Evolutionary conservation across 2,329 filamentous ascomycete genomes (phyloP), one percentile per base, ranked within the genome.

Genomic region (Scedosporium minutisporum): DNA sequence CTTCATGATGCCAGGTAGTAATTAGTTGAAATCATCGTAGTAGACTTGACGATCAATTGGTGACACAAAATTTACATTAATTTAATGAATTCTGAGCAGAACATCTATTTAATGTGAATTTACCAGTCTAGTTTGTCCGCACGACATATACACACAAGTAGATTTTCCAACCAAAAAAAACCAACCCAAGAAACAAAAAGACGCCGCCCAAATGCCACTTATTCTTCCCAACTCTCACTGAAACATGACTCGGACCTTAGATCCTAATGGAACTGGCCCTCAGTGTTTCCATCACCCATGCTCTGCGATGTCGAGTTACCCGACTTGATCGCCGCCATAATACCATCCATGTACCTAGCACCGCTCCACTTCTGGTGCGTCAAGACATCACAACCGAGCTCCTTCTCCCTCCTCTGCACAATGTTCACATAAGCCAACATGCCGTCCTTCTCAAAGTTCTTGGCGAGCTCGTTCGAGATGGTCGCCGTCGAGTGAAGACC

Each of bases 351-450:
- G 72, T 96, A 86, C 64, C 72, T 77, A 0, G 83, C 83, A 23
- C 83, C 83, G 66, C 82, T 85, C 89, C 89, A 92, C 73, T 95
- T 96, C 80, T 97, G 93, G 74, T 97, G 93, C 46, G 91, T 96
- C 66, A 96, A 78, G n/a, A 96, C 93, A 69, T 97, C 93, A 63
- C 91, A 92, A 14, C 89, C 90, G 1, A 93, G 77, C 67, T 96
- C 93, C 81, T 96, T 96, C 77, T 99, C 95, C 46, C 87, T 82
- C 61, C 86, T 82, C 76, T 99, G 95, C 46, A 99, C 87, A 0
- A 97, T 78, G 64, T 96, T 90, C n/a, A 97, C 95, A 71, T 99
- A 99, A 0, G 95, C 93, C 70, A 95, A 82, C 95, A 99, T 99
- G 62, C 95, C 95, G 62, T 97, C 89, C 14, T 87, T 84, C 78